Conservation (phyloP, 75 land plant species). For the Adiantum capillusveneris region DNA sequence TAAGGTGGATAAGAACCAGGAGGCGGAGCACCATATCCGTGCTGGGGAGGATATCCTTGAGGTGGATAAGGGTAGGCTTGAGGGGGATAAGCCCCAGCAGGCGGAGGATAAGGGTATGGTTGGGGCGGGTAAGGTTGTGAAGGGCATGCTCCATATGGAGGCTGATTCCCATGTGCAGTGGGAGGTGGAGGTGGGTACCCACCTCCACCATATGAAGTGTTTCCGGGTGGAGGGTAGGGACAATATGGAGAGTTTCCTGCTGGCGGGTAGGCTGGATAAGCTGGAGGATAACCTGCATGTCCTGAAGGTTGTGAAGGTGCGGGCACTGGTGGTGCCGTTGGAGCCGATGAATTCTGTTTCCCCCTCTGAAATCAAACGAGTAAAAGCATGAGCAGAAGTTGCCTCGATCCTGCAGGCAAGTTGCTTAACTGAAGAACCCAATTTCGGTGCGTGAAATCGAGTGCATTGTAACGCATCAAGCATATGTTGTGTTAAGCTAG, state of each 20-base stretch:
- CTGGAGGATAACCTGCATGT: background rate
- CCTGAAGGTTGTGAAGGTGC: background rate
- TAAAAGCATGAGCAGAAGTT: too few species aligned
- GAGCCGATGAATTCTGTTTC: background rate
- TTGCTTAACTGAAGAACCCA: too few species aligned
- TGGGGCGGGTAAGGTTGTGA: constrained; percentile 20
- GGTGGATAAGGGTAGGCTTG: constrained; percentile 11
- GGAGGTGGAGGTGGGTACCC: background rate
- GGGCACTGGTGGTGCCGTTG: background rate
- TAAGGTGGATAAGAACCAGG: too few species aligned
- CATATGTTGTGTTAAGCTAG: too few species aligned
- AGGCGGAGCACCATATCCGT: constrained; percentile 15
- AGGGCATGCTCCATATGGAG: constrained; percentile 22
- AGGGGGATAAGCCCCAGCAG: background rate
- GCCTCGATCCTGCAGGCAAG: too few species aligned
- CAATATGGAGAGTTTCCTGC: background rate
- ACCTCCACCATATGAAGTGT: too few species aligned
- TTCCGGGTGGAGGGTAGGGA: background rate
- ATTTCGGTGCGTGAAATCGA: too few species aligned
- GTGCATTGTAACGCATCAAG: too few species aligned
- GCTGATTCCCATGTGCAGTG: background rate
- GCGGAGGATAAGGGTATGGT: constrained; percentile 22
- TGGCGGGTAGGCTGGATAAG: background rate
- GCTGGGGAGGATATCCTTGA: constrained; percentile 20
- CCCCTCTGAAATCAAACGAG: too few species aligned